Conservation (phyloP, 768 basidiomycete genomes). For the Mycena olivaceomarginata region DNA sequence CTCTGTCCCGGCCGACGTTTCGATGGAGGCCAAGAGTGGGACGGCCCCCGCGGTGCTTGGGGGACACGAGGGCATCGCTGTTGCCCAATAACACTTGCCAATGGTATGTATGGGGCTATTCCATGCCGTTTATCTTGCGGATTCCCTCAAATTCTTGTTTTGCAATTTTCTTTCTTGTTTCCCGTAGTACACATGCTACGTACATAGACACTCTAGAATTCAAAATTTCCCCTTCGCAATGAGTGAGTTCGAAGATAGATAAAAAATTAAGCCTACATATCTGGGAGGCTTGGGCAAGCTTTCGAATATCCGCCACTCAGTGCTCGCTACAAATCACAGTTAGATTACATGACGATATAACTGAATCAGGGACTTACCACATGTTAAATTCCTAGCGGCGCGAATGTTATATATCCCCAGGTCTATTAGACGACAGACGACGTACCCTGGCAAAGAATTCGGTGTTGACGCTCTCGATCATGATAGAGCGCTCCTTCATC, state of each 20-base stretch:
- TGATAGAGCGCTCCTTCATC: conserved; percentile 56
- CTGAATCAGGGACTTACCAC: conserved; percentile 9
- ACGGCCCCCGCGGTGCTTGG: neutral
- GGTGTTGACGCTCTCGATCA: conserved; percentile 27
- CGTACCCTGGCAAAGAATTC: conserved; percentile 27
- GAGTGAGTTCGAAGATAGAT: too few relatives aligned
- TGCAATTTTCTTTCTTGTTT: neutral
- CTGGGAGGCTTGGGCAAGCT: too few relatives aligned
- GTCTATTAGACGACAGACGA: neutral
- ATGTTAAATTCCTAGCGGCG: conserved; percentile 24
- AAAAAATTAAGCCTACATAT: too few relatives aligned
- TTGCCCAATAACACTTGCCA: neutral
- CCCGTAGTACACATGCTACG: neutral
- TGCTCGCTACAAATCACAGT: conserved; percentile 1
- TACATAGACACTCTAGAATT: too few relatives aligned
- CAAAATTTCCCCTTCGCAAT: too few relatives aligned
- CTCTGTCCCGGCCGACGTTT: neutral
- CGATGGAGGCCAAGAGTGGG: neutral
- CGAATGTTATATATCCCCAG: neutral
- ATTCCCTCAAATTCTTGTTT: neutral
- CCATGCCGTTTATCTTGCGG: neutral
- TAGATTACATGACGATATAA: too few relatives aligned
- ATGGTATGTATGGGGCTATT: neutral
- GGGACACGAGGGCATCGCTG: neutral
- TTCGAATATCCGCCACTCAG: neutral